A percentile compares a stretch with the other conserved stretches of the same genome.
phyloP scores from a whole-genome alignment of 1,139 yeast species.

The Pichia norvegensis region DNA sequence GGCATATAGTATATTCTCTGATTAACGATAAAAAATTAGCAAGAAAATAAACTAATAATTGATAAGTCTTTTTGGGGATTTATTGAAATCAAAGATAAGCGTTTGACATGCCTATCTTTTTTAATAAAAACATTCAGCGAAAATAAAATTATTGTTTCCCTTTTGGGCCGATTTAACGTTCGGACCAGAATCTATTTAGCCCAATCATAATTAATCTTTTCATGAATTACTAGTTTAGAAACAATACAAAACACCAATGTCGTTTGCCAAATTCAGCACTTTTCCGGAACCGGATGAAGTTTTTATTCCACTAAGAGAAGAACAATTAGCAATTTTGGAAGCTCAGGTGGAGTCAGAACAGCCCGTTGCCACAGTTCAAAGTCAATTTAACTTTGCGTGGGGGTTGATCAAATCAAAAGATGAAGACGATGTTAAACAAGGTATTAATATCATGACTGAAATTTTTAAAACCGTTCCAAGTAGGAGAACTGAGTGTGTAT shows the following conservation, averaged over 20 bases:
- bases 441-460: conserved; percentile 66
- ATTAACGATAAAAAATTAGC: background rate
- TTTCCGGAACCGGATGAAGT: conserved; percentile 25
- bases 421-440: conserved; percentile 56
- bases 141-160: too few species aligned
- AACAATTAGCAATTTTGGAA: conserved; percentile 66
- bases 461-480: conserved; percentile 72
- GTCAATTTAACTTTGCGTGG: conserved; percentile 94
- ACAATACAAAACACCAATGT: background rate
- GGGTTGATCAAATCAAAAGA: conserved; percentile 72
- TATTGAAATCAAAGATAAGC: too few species aligned
- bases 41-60: background rate
- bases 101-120: too few species aligned
- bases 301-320: conserved; percentile 56
- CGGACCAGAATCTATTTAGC: too few species aligned
- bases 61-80: too few species aligned
- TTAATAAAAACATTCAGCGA: too few species aligned
- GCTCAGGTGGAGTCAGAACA: conserved; percentile 78
- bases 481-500: conserved; percentile 82
- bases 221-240: background rate
- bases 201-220: background rate
- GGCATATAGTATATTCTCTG: background rate
- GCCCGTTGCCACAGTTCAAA: conserved; percentile 71
- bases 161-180: too few species aligned
- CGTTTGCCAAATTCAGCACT: conserved; percentile 16